These are phyloP conservation scores for Diospyros kaki DNA, from an alignment of 148 eudicot genomes.

Conservation along the genomic window DNA sequence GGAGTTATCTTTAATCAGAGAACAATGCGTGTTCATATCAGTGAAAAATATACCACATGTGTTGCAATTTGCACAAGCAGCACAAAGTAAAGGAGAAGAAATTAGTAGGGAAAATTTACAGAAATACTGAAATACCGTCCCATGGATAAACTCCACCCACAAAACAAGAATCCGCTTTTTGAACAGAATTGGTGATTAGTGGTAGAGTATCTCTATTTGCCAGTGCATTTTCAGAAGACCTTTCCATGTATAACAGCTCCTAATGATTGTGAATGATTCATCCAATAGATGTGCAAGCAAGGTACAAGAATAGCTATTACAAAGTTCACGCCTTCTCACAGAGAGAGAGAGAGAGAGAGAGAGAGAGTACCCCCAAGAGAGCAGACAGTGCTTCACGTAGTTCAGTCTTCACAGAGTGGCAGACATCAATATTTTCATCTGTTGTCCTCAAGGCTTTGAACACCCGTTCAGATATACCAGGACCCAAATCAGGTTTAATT, in stretches of 20 bases:
- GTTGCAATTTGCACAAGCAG: too few relatives aligned
- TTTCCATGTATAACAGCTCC: background rate
- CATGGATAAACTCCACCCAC: background rate
- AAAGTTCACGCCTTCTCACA: background rate
- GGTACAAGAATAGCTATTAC: background rate
- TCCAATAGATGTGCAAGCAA: background rate
- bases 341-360: background rate
- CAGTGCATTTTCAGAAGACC: background rate
- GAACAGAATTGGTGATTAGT: background rate
- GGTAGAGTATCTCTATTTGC: background rate
- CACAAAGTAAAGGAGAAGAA: background rate
- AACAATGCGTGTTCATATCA: background rate
- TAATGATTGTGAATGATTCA: background rate
- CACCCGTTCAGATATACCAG: conserved; percentile 70
- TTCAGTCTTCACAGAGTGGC: conserved; percentile 49
- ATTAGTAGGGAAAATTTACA: background rate
- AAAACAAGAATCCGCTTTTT: background rate
- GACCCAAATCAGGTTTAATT: conserved; percentile 66
- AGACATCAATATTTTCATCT: conserved; percentile 47
- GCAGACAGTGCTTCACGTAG: conserved; percentile 63
- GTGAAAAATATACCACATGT: background rate
- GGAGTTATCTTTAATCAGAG: too few relatives aligned
- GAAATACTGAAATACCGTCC: background rate
- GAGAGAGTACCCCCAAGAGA: conserved; percentile 61
- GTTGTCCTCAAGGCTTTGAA: conserved; percentile 58